Conservation (phyloP, 192 early-diverging fungal species). For the Coemansia sp. region DNA sequence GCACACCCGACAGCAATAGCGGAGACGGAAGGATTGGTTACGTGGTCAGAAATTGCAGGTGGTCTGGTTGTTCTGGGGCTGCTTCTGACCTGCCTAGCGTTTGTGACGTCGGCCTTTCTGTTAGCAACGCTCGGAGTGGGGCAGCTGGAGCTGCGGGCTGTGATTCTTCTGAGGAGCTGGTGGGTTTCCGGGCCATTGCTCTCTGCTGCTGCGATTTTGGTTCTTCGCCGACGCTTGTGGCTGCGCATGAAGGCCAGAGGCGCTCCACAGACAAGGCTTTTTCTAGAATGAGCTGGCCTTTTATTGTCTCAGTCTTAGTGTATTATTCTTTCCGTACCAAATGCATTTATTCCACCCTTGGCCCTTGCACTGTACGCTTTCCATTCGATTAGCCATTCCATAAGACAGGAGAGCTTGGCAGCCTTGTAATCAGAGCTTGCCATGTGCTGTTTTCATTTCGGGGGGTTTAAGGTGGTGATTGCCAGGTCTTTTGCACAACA, state of each 20-base stretch:
- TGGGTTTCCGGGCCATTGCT: conserved; percentile 33
- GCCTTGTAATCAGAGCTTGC: too few species aligned
- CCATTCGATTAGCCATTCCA: too few species aligned
- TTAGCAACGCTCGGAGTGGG: conserved; percentile 45
- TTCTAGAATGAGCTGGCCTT: not conserved
- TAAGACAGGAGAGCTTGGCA: too few species aligned
- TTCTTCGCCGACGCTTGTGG: conserved; percentile 20
- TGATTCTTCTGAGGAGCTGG: conserved; percentile 36
- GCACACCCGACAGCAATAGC: conserved; percentile 2
- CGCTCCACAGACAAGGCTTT: not conserved
- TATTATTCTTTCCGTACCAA: not conserved
- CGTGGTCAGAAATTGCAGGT: conserved; percentile 36
- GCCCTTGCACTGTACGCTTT: too few species aligned
- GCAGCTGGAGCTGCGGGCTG: conserved; percentile 44
- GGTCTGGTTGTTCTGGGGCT: conserved; percentile 35
- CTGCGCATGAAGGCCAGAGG: conserved; percentile 12
- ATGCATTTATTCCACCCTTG: too few species aligned
- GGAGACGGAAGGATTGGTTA: conserved; percentile 11
- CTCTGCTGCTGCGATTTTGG: conserved; percentile 15
- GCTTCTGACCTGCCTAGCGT: conserved; percentile 24
- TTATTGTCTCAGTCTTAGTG: not conserved
- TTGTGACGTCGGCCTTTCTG: conserved; percentile 37
- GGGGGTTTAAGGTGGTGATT: too few species aligned
- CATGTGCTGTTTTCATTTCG: too few species aligned
- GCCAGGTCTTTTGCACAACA: too few species aligned